A percentile compares a stretch with the other conserved stretches of the same genome.
Evolutionary conservation across 148 eudicot genomes (phyloP).

Genomic region (Chenopodium album): DNA sequence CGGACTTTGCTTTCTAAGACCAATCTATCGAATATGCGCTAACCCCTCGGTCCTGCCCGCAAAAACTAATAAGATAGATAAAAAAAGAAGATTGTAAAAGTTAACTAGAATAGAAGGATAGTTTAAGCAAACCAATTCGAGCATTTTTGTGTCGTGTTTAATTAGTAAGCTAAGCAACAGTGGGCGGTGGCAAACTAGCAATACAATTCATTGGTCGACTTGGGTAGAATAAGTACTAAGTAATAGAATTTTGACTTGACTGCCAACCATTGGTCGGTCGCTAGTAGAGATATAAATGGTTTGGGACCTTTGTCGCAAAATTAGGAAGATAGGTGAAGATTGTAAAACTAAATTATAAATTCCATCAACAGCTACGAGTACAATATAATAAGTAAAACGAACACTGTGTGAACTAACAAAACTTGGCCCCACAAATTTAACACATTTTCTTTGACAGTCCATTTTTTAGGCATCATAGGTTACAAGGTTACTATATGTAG

Average conservation of each 20-base stretch:
- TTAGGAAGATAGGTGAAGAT: slow-evolving; percentile 3
- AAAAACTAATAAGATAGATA: no score
- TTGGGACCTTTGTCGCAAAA: slow-evolving; percentile 1
- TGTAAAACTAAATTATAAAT: background rate
- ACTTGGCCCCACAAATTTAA: background rate
- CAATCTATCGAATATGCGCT: no score
- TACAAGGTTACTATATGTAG: background rate
- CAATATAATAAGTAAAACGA: background rate
- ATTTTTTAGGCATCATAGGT: background rate
- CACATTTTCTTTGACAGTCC: background rate
- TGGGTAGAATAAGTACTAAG: background rate
- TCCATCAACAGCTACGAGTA: background rate
- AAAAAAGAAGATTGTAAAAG: no score
- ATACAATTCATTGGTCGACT: background rate
- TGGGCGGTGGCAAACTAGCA: background rate
- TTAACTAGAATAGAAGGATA: no score
- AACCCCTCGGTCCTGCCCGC: no score
- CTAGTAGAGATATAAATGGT: background rate
- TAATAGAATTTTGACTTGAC: no score
- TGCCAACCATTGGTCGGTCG: background rate
- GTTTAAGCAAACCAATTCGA: no score
- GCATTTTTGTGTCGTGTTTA: no score
- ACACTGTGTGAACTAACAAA: background rate
- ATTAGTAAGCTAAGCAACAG: background rate
- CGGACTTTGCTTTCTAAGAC: no score